A percentile compares a stretch with the other conserved stretches of the same genome.
These are phyloP conservation scores for Naganishia sp. DNA, from an alignment of 1,284 basidiomycete species.

Conservation along the genomic window DNA sequence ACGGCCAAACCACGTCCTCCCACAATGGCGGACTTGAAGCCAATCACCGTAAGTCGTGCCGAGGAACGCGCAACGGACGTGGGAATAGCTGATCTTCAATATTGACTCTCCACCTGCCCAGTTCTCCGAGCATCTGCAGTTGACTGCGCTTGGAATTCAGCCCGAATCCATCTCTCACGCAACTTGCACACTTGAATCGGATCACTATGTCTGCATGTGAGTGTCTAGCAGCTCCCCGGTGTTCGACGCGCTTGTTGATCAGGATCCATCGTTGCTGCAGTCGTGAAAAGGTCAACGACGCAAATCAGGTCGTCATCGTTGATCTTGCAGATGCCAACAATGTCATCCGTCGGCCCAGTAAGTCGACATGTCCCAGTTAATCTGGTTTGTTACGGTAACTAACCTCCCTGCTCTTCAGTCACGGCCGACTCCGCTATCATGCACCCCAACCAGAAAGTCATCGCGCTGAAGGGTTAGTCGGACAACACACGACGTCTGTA, in stretches of 20 bases:
- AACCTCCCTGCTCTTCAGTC: slow-evolving; percentile 52
- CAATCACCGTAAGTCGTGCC: slow-evolving; percentile 46
- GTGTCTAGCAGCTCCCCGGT: slow-evolving; percentile 41
- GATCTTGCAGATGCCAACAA: slow-evolving; percentile 94
- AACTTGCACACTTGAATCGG: slow-evolving; percentile 92
- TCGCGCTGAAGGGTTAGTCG: slow-evolving; percentile 82
- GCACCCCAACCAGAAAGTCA: slow-evolving; percentile 95
- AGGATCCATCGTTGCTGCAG: slow-evolving; percentile 31
- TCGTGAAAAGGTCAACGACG: slow-evolving; percentile 59
- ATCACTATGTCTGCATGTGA: slow-evolving; percentile 83
- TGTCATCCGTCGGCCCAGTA: slow-evolving; percentile 86
- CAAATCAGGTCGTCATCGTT: slow-evolving; percentile 95
- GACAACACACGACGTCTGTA: slow-evolving; percentile 42
- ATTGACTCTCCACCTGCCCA: slow-evolving; percentile 27
- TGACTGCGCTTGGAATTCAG: slow-evolving; percentile 93
- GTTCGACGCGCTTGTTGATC: background rate
- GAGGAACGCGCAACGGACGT: background rate
- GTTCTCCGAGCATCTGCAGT: slow-evolving; percentile 65
- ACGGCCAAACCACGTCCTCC: slow-evolving; percentile 12
- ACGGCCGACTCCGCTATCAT: slow-evolving; percentile 98
- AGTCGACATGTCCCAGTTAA: slow-evolving; percentile 26
- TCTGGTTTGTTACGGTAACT: background rate
- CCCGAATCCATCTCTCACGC: slow-evolving; percentile 97
- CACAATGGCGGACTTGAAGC: slow-evolving; percentile 51
- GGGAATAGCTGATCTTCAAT: background rate